These are phyloP conservation scores for Grigorovia transvaalensis DNA, from an alignment of 805 yeast species.

Conservation along the genomic window DNA sequence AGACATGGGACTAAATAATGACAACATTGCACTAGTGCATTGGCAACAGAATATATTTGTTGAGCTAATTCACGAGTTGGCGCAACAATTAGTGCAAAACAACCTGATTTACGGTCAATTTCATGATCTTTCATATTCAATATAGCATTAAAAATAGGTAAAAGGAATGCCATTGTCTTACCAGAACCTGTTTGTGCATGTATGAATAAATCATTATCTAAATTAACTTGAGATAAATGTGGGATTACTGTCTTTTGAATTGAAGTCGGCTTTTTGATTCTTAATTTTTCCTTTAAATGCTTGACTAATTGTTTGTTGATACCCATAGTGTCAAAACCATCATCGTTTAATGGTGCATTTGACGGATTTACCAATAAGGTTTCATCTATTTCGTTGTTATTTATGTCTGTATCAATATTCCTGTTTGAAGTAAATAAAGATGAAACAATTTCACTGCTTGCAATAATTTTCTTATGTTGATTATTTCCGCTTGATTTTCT, in stretches of 20 bases:
- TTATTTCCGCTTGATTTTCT: not conserved
- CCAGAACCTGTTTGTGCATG: conserved; percentile 99
- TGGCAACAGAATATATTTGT: conserved; percentile 78
- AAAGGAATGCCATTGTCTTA: conserved; percentile 76
- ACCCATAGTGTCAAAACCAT: conserved; percentile 64
- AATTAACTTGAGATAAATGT: conserved; percentile 32
- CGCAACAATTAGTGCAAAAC: conserved; percentile 78
- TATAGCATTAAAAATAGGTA: conserved; percentile 72
- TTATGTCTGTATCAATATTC: conserved; percentile 31
- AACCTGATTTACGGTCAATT: conserved; percentile 56
- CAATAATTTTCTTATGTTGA: conserved; percentile 5
- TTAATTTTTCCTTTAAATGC: conserved; percentile 48
- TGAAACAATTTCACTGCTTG: conserved; percentile 52
- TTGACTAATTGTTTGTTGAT: conserved; percentile 41
- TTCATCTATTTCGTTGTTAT: conserved; percentile 31
- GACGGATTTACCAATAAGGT: conserved; percentile 42
- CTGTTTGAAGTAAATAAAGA: conserved; percentile 73
- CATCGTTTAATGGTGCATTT: conserved; percentile 69
- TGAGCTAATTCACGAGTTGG: conserved; percentile 94
- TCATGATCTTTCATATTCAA: conserved; percentile 39
- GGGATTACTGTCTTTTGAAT: conserved; percentile 82
- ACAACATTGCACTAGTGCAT: conserved; percentile 59
- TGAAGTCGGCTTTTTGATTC: conserved; percentile 62
- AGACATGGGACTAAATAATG: conserved; percentile 90
- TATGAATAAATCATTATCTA: conserved; percentile 63